Conservation (phyloP, 306 rosid species). For the Inga leiocalycina region DNA sequence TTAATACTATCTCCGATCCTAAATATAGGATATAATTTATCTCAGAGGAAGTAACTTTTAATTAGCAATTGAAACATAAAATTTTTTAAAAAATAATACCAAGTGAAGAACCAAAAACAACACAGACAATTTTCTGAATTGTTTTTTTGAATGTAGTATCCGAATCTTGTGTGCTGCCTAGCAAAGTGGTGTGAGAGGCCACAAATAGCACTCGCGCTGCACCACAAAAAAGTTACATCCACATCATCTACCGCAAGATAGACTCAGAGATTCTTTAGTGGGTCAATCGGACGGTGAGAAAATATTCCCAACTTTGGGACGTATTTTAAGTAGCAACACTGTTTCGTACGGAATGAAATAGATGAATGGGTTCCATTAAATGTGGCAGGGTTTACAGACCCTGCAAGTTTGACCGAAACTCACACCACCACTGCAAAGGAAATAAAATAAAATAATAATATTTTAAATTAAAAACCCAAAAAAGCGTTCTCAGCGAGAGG, state of each 20-base stretch:
- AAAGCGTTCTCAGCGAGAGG: slow-evolving; percentile 31
- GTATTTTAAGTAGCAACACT: slow-evolving; percentile 32
- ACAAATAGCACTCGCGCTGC: slow-evolving; percentile 16
- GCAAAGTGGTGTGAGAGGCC: slow-evolving; percentile 41
- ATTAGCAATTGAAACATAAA: neutral
- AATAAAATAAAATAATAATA: neutral
- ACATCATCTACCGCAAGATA: slow-evolving; percentile 20
- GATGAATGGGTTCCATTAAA: slow-evolving; percentile 49
- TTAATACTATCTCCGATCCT: neutral
- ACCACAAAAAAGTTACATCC: neutral
- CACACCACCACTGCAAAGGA: slow-evolving; percentile 44
- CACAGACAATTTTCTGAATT: neutral
- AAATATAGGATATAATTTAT: too few relatives aligned
- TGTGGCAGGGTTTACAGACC: slow-evolving; percentile 70
- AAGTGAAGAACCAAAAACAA: neutral
- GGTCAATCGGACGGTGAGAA: slow-evolving; percentile 22
- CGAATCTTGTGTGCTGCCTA: slow-evolving; percentile 46
- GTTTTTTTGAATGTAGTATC: slow-evolving; percentile 12
- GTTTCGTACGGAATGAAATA: slow-evolving; percentile 26
- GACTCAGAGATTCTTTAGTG: neutral
- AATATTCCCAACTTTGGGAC: neutral
- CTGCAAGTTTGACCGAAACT: slow-evolving; percentile 77
- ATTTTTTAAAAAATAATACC: neutral
- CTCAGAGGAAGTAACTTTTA: neutral
- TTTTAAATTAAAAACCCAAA: neutral